Percentiles rank a stretch among this genome's conserved stretches.
phyloP scores from a whole-genome alignment of 2,329 filamentous ascomycete genomes.

The Huntiella savannae region DNA sequence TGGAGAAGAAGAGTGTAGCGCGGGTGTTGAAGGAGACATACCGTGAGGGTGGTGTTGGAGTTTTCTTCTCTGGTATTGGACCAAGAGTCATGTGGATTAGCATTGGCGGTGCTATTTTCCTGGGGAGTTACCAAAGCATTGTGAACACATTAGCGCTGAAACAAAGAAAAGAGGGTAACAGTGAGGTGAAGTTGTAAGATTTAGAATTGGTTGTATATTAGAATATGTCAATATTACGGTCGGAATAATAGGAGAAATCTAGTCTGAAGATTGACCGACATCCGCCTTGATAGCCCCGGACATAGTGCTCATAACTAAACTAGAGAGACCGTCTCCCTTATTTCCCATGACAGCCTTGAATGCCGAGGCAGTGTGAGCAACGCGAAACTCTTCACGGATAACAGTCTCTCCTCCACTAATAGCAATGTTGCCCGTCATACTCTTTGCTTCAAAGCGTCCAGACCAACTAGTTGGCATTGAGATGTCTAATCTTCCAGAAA shows the following conservation, averaged over 20 bases:
- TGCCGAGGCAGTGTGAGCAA: not conserved
- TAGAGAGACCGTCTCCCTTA: not conserved
- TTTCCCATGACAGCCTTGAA: conserved; percentile 1
- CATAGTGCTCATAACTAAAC: not conserved
- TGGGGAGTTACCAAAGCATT: conserved; percentile 83
- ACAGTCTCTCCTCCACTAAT: not conserved
- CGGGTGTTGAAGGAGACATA: conserved; percentile 46
- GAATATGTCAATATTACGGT: no score
- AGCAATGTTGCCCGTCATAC: not conserved
- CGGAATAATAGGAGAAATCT: no score
- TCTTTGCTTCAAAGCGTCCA: not conserved
- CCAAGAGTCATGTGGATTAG: conserved; percentile 90
- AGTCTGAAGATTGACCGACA: not conserved
- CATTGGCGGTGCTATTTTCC: conserved; percentile 79
- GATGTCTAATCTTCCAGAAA: not conserved
- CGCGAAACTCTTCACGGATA: not conserved
- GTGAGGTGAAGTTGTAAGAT: no score
- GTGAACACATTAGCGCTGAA: conserved; percentile 35
- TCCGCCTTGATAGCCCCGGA: conserved; percentile 1
- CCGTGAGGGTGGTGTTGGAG: conserved; percentile 40
- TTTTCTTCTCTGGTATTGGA: conserved; percentile 59
- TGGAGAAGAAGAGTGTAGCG: conserved; percentile 40
- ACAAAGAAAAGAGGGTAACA: no score
- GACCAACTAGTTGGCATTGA: not conserved
- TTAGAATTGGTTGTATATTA: no score